These are phyloP conservation scores for Avena insularis DNA, from an alignment of 176 grass and related monocot species.

Conservation along the genomic window DNA sequence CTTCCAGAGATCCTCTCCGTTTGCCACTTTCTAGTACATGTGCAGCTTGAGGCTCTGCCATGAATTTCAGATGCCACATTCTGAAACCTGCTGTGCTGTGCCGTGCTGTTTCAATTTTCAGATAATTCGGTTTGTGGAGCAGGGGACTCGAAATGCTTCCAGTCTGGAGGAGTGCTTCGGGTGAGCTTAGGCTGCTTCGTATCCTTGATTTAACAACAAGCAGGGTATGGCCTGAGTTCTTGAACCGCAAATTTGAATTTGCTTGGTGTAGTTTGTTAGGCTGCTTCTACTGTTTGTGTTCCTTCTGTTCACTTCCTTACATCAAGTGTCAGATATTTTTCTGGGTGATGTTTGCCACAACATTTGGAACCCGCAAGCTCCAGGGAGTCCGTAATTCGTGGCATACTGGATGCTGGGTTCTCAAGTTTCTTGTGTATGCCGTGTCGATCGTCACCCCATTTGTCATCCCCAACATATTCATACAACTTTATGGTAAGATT, in stretches of 20 bases:
- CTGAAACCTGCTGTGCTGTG: background rate
- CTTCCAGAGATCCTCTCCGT: background rate
- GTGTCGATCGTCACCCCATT: constrained; percentile 65
- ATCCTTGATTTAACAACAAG: constrained; percentile 48
- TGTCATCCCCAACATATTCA: constrained; percentile 72
- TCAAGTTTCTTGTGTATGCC: constrained; percentile 65
- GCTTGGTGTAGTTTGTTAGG: background rate
- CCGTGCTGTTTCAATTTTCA: constrained; percentile 36
- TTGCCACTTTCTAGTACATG: background rate
- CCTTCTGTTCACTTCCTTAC: constrained; percentile 49
- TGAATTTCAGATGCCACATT: background rate
- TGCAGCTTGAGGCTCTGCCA: background rate
- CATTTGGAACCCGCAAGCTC: constrained; percentile 74
- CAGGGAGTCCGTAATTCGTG: constrained; percentile 72
- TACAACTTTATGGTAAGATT: constrained; percentile 77
- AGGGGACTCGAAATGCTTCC: constrained; percentile 71
- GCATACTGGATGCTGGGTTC: constrained; percentile 88
- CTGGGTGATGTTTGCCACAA: constrained; percentile 78
- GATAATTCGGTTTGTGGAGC: constrained; percentile 71
- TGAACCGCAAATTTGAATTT: background rate
- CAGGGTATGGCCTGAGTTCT: background rate
- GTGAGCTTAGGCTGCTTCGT: constrained; percentile 93
- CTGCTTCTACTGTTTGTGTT: background rate
- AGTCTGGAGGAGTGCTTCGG: constrained; percentile 73
- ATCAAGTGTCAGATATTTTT: constrained; percentile 73